Evolutionary conservation across 495 filamentous ascomycete species (phyloP).

Genomic region (Hypoxylon lenormandii): DNA sequence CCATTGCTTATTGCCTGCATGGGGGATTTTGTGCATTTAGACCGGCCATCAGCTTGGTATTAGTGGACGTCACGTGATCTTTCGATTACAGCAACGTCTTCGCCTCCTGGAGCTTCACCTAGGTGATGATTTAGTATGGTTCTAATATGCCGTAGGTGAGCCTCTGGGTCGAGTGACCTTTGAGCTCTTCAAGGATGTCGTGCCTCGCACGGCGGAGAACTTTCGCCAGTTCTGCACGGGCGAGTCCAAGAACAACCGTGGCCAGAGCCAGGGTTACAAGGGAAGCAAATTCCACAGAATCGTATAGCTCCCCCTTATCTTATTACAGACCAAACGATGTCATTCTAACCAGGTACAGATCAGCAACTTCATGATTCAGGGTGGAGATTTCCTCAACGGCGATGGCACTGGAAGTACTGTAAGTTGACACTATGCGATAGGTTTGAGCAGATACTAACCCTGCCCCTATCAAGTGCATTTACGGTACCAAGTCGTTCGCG

Average conservation of each 20-base stretch:
- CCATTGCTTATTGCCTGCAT: conserved; percentile 2
- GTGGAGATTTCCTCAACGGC: conserved; percentile 94
- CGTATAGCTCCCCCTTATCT: conserved; percentile 66
- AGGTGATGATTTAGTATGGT: not conserved
- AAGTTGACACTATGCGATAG: conserved; percentile 18
- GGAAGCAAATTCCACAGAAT: conserved; percentile 94
- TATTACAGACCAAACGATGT: not conserved
- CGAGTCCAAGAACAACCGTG: conserved; percentile 82
- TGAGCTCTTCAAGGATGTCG: conserved; percentile 86
- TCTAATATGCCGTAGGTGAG: conserved; percentile 70
- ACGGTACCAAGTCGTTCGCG: conserved; percentile 82
- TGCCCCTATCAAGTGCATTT: conserved; percentile 68
- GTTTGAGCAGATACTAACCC: conserved; percentile 11
- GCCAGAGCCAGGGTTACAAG: conserved; percentile 92
- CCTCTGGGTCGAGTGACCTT: conserved; percentile 92
- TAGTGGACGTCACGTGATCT: conserved; percentile 32
- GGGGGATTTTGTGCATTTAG: not conserved
- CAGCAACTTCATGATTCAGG: conserved; percentile 95
- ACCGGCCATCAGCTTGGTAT: not conserved
- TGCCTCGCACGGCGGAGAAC: conserved; percentile 92
- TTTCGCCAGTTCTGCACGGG: conserved; percentile 98
- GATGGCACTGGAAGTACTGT: conserved; percentile 86
- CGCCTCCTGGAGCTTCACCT: not conserved
- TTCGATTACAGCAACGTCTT: not conserved
- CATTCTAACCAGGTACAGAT: conserved; percentile 67